Evolutionary conservation across 306 rosid genomes (phyloP), one percentile per base, ranked within the genome.

Genomic region (Crotalaria pallida): DNA sequence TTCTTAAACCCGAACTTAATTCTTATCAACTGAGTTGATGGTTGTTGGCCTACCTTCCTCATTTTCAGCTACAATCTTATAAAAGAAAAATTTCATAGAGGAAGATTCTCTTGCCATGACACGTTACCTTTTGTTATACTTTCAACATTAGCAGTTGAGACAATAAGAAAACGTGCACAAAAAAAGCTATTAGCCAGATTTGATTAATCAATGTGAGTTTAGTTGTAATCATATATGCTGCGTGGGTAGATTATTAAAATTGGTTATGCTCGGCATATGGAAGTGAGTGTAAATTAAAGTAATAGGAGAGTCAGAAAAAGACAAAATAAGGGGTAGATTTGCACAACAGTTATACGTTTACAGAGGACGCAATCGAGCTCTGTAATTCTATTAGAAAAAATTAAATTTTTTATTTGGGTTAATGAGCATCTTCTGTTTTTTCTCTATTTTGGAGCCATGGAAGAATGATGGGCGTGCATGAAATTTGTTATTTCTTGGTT

Each of bases 261-360:
- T 43, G 63, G 71, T 74, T 62, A 53, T 65, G 50, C 61, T 83
- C 76, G 78, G 67, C 78, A 84, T 69, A 56, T 81, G 84, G 86
- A 81, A 81, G 78, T 85, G 81, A 77, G 75, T 69, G 75, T 45
- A 62, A 43, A 63, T 59, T 77, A 80, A 73, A 69, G 52, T 73
- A 78, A 56, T 36, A 15, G 13, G 33, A 19, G 24, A 31, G 81
- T 38, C 44, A 38, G 13, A 38, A 33, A 34, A 10, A 38, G n/a
- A n/a, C 34, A 80, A 76, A 74, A 48, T 21, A 67, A 75, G 33
- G 45, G 71, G 79, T 72, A 74, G 83, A 62, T 81, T 75, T 61
- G 66, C 47, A 17, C 45, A 51, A 57, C 17, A 45, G 52, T 40
- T 29, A 62, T 27, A 62, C 67, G 50, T 38, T 10, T 31, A 85